Evolutionary conservation across 2,329 filamentous ascomycete species (phyloP).

Genomic region (Coniochaeta sp.): DNA sequence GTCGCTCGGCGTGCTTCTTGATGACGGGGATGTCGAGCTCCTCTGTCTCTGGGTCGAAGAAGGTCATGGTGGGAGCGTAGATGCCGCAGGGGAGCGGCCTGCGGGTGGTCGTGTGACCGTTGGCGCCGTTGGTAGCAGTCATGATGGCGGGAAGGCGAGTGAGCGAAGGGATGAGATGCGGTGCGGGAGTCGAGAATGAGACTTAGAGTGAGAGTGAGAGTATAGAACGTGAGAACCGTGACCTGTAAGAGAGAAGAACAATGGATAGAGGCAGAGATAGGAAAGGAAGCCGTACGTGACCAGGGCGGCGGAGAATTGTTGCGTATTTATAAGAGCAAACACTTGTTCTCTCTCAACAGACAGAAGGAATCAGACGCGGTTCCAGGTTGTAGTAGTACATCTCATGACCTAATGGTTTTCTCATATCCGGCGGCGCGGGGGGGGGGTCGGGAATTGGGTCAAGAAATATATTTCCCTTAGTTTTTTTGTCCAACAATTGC

Average conservation of each 20-base stretch:
- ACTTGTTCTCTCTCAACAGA: neutral
- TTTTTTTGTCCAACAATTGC: conserved; percentile 10
- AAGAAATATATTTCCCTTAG: conserved; percentile 9
- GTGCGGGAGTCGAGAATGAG: conserved; percentile 4
- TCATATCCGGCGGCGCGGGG: conserved; percentile 15
- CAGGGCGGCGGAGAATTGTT: conserved; percentile 1
- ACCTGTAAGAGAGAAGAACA: neutral
- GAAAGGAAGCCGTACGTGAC: conserved; percentile 8
- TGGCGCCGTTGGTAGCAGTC: conserved; percentile 24
- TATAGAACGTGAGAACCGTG: neutral
- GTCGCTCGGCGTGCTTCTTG: conserved; percentile 71
- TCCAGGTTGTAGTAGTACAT: conserved; percentile 7
- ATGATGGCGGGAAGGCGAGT: conserved; percentile 16
- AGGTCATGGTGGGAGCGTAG: conserved; percentile 85
- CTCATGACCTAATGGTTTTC: conserved; percentile 26
- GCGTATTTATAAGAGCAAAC: conserved; percentile 19
- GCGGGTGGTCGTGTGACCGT: conserved; percentile 28
- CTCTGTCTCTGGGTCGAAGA: conserved; percentile 78
- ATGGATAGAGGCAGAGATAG: neutral
- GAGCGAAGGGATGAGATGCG: neutral
- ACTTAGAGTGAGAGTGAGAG: neutral
- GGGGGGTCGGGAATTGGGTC: conserved; percentile 19
- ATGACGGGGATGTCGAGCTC: conserved; percentile 75
- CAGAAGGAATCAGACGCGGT: conserved; percentile 3
- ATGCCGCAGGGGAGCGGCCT: conserved; percentile 69